Evolutionary conservation across 163 green algal species (phyloP).

Genomic region (Scenedesmus sp.): DNA sequence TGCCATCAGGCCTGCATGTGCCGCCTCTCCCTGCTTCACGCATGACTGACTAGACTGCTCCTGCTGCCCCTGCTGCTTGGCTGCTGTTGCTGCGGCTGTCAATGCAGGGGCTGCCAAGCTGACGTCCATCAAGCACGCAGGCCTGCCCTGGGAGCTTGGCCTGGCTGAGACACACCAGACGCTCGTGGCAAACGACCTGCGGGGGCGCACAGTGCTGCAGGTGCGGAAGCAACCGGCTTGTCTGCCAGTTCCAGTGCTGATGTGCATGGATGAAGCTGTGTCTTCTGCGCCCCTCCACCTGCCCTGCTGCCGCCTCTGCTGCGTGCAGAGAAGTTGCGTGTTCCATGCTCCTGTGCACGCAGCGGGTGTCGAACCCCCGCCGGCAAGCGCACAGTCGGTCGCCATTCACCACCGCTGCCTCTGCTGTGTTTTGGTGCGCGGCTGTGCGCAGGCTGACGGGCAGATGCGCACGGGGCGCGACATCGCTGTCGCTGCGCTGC

Average conservation of each 20-base stretch:
- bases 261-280: too few species aligned
- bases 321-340: background rate
- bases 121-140: constrained; percentile 94
- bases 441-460: constrained; percentile 85
- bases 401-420: background rate
- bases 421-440: background rate
- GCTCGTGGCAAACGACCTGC: constrained; percentile 96
- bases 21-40: background rate
- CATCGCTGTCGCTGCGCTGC: constrained; percentile 88
- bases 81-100: background rate
- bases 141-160: constrained; percentile 96
- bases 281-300: too few species aligned
- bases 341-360: background rate
- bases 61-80: background rate
- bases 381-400: too few species aligned
- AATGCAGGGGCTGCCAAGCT: constrained; percentile 85
- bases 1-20: too few species aligned
- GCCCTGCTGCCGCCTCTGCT: too few species aligned
- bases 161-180: constrained; percentile 97
- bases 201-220: constrained; percentile 89
- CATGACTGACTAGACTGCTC: background rate
- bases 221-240: too few species aligned
- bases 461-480: constrained; percentile 97
- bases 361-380: too few species aligned
- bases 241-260: too few species aligned